Conservation (phyloP, 169 alveolate species). For the Plasmodium malariae region DNA sequence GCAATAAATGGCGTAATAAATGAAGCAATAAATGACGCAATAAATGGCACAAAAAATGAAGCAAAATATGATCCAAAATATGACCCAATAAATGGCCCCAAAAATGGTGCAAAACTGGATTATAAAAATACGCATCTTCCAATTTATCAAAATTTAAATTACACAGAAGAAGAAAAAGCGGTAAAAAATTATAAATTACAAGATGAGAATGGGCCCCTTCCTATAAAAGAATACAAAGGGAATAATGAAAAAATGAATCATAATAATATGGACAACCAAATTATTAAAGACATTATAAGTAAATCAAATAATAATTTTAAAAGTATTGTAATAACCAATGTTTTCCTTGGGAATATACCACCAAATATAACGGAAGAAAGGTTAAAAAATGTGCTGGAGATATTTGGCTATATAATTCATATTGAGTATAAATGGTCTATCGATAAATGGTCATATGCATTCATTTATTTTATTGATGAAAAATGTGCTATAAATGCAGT, state of each 20-base stretch:
- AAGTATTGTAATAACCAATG: conserved; percentile 68
- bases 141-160: background rate
- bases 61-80: background rate
- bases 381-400: conserved; percentile 77
- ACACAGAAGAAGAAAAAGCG: background rate
- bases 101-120: too few species aligned
- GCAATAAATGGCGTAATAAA: too few species aligned
- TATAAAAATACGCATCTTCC: too few species aligned
- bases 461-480: conserved; percentile 80
- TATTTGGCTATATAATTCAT: conserved; percentile 75
- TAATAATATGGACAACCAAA: conserved; percentile 42
- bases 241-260: conserved; percentile 26
- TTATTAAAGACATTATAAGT: conserved; percentile 22
- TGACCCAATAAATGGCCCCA: too few species aligned
- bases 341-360: conserved; percentile 87
- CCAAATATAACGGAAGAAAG: conserved; percentile 83
- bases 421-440: conserved; percentile 80
- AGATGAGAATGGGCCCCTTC: conserved; percentile 3
- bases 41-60: background rate
- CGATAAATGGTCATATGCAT: conserved; percentile 83
- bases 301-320: conserved; percentile 33
- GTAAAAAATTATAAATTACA: background rate
- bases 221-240: conserved; percentile 19
- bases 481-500: conserved; percentile 81
- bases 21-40: too few species aligned